Evolutionary conservation across 2,329 filamentous ascomycete genomes (phyloP).

Genomic region (Epichloe baconii): DNA sequence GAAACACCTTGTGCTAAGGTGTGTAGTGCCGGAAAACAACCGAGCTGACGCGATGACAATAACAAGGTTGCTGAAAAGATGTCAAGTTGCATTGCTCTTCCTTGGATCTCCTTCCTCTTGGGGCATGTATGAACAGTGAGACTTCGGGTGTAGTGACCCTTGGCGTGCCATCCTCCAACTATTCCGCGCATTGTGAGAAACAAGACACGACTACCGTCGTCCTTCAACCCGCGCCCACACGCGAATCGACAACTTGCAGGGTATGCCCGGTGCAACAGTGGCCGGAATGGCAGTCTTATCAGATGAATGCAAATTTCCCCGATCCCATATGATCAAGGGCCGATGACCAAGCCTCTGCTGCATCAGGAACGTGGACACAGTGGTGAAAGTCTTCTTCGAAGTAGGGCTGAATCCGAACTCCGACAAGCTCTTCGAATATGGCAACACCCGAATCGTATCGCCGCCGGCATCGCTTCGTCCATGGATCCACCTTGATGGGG

Average conservation of each 20-base stretch:
- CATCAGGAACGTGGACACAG: conserved; percentile 23
- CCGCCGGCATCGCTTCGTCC: conserved; percentile 29
- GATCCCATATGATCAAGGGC: conserved; percentile 18
- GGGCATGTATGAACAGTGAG: too few species aligned
- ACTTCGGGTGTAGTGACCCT: too few species aligned
- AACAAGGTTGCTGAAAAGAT: neutral
- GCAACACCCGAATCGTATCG: conserved; percentile 25
- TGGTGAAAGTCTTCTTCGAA: conserved; percentile 33
- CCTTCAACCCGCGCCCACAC: neutral
- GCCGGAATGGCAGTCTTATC: conserved; percentile 8
- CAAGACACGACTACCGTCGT: neutral
- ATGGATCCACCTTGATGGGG: conserved; percentile 29
- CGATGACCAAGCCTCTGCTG: conserved; percentile 24
- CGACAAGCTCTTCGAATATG: conserved; percentile 25
- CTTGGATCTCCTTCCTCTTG: neutral
- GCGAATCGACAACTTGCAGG: neutral
- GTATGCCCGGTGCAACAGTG: neutral
- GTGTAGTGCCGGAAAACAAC: neutral
- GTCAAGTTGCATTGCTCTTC: too few species aligned
- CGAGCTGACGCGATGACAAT: neutral
- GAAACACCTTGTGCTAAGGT: neutral
- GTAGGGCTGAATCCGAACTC: conserved; percentile 25
- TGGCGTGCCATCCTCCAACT: too few species aligned
- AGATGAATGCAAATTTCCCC: conserved; percentile 21
- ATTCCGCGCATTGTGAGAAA: neutral